A percentile compares a stretch with the other conserved stretches of the same genome.
phyloP scores from a whole-genome alignment of 352 stramenopile species.

The Thraustochytrium striatum region DNA sequence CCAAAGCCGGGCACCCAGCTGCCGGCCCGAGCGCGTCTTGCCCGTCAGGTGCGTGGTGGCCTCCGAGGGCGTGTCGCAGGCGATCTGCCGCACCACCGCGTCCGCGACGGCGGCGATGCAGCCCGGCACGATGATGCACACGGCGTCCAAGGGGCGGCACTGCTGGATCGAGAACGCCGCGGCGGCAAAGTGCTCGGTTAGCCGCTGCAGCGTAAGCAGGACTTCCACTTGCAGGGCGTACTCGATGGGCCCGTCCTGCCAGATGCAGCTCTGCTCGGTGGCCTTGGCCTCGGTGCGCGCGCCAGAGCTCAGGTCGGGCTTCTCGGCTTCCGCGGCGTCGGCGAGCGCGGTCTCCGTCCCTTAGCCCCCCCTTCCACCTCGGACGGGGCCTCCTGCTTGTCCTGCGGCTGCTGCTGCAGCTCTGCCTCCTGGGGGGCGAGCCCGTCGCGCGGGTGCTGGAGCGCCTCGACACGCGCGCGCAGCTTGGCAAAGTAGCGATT shows the following conservation, averaged over 20 bases:
- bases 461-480: not conserved
- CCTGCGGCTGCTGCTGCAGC: not conserved
- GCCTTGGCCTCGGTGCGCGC: slow-evolving; percentile 2
- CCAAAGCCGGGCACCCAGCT: slow-evolving; percentile 49
- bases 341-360: not conserved
- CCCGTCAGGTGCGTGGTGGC: slow-evolving; percentile 48
- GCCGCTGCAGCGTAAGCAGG: slow-evolving; percentile 46
- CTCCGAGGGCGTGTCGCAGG: slow-evolving; percentile 51
- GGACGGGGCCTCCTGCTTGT: not conserved
- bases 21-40: slow-evolving; percentile 19
- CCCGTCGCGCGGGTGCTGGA: not conserved
- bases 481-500: not conserved
- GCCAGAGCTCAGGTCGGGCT: slow-evolving; percentile 26
- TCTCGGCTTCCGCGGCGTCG: not conserved
- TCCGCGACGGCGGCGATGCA: slow-evolving; percentile 50
- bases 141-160: slow-evolving; percentile 48
- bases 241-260: slow-evolving; percentile 40
- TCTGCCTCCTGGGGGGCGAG: not conserved
- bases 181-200: slow-evolving; percentile 52
- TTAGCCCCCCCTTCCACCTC: not conserved
- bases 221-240: slow-evolving; percentile 51
- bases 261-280: slow-evolving; percentile 35
- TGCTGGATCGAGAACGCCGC: slow-evolving; percentile 48
- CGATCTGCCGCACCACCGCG: slow-evolving; percentile 49
- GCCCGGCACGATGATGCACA: slow-evolving; percentile 49